These are phyloP conservation scores for Prillingera fragicola DNA, from an alignment of 1,284 basidiomycete species.

Conservation along the genomic window DNA sequence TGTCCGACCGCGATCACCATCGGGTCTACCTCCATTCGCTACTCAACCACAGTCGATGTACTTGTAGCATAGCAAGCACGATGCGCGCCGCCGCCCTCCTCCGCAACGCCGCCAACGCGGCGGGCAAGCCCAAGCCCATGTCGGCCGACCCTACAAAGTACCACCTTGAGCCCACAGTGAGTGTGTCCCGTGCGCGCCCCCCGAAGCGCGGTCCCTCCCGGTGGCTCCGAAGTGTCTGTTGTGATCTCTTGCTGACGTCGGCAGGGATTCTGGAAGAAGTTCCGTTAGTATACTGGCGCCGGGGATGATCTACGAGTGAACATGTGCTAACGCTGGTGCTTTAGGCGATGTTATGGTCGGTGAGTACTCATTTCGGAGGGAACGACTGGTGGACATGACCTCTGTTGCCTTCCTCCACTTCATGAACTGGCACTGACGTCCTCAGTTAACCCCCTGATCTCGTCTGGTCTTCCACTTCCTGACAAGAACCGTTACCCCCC, in stretches of 20 bases:
- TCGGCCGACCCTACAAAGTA: constrained; percentile 76
- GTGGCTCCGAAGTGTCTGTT: not conserved
- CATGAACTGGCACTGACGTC: not conserved
- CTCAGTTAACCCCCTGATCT: constrained; percentile 77
- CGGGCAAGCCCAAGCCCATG: constrained; percentile 42
- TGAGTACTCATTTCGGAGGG: constrained; percentile 50
- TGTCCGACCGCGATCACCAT: no score
- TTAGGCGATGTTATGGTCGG: constrained; percentile 73
- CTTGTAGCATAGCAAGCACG: no score
- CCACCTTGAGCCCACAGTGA: constrained; percentile 70
- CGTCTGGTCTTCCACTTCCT: constrained; percentile 78
- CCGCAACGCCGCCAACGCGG: constrained; percentile 27
- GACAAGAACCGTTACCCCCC: constrained; percentile 71
- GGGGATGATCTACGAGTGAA: not conserved
- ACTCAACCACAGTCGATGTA: no score
- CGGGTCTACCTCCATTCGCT: no score
- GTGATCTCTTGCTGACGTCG: constrained; percentile 16
- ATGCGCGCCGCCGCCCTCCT: constrained; percentile 27
- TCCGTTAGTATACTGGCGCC: constrained; percentile 58
- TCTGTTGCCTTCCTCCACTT: not conserved
- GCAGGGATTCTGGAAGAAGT: constrained; percentile 83
- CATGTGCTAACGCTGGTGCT: constrained; percentile 5
- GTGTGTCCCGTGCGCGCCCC: constrained; percentile 9
- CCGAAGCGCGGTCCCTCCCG: not conserved
- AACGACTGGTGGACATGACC: not conserved